phyloP scores from a whole-genome alignment of 768 basidiomycete species.

The Coprinellus aureogranulatus region DNA sequence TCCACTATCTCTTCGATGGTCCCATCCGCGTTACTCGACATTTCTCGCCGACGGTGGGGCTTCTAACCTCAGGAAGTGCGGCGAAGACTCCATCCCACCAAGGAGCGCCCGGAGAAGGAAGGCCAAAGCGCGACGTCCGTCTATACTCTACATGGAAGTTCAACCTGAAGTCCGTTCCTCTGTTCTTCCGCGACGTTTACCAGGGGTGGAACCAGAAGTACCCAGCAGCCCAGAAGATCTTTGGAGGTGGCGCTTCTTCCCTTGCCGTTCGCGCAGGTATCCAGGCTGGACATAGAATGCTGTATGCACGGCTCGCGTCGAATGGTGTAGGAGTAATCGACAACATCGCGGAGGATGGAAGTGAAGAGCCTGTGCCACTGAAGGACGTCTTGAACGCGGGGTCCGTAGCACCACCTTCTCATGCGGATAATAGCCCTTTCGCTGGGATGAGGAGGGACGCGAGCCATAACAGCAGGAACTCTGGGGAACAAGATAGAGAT shows the following conservation, averaged over 20 bases:
- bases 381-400: constrained; percentile 51
- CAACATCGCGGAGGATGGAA: constrained; percentile 21
- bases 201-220: constrained; percentile 71
- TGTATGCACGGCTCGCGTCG: constrained; percentile 64
- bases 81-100: neutral
- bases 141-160: constrained; percentile 82
- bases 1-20: constrained; percentile 69
- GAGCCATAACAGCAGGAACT: no score
- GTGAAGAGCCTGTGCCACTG: constrained; percentile 8
- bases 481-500: no score
- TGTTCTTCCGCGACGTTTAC: constrained; percentile 55
- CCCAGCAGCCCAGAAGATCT: constrained; percentile 70
- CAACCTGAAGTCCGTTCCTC: constrained; percentile 56
- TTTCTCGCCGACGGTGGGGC: constrained; percentile 67
- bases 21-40: constrained; percentile 72
- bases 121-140: constrained; percentile 48
- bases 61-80: constrained; percentile 42
- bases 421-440: no score
- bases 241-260: constrained; percentile 53
- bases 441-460: no score
- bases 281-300: constrained; percentile 68
- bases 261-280: constrained; percentile 67
- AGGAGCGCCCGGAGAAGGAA: neutral
- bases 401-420: no score
- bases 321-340: constrained; percentile 65